Base-by-base conservation (phyloP, 139 green algal species). In the Closterium sp. region DNA sequence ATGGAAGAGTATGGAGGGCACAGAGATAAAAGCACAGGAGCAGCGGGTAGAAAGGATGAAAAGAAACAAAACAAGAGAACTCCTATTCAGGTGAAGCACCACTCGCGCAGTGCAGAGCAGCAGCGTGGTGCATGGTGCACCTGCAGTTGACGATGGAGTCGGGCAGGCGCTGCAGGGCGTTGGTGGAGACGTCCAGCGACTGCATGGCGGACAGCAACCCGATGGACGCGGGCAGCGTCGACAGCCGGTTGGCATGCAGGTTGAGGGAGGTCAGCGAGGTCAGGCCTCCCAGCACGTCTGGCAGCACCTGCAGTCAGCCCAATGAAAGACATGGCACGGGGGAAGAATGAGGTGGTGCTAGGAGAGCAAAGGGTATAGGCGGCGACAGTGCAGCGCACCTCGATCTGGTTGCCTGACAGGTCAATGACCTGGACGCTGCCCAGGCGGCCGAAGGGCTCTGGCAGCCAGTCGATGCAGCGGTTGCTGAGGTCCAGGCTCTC, bases 221-320 rank as follows among this genome's bases (percentile, higher is more conserved):
- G 5, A 93, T 85, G 70, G 91, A 90, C 45, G 91, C 91, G 21
- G 91, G 91, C 28, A 93, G 70, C 62, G 29, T 42, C 2, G 13
- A 22, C 45, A 93, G 84, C 27, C 42, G 31, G 87, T 93, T 93
- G 85, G 17, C 17, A 4, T 29, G 87, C 29, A 93, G 85, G 85
- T 91, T 79, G 29, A 93, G 85, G 0, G 29, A 28, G 2, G 31
- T 22, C 28, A 93, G 86, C 31, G 70, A 21, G 19, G 79, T 32
- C 29, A 93, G 42, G 24, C 91, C 91, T 21, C 31, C 91, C 87
- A 93, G 17, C 34, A 87, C n/a, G 31, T 93, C 91, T 31, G 91
- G 91, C 31, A 93, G 28, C 29, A 31, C 31, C 91, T 93, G 91
- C 87, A 34, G 70, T 29, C 31, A 89, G 50, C 13, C 50, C 6